phyloP scores from a whole-genome alignment of 1,139 yeast genomes.

The Nakaseomyces sp. region DNA sequence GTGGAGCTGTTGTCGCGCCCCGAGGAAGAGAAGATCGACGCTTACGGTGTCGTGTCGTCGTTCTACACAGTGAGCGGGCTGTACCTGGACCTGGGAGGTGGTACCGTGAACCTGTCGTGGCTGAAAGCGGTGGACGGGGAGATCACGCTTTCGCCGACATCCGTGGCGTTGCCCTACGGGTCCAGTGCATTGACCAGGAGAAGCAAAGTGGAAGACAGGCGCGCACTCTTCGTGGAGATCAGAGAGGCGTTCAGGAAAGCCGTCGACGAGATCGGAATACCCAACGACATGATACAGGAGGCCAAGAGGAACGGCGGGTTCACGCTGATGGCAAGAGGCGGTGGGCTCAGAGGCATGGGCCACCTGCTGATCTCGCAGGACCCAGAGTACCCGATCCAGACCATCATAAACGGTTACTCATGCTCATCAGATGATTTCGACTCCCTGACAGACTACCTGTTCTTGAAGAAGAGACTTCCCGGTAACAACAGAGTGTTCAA shows the following conservation, averaged over 20 bases:
- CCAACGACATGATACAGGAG: slow-evolving; percentile 36
- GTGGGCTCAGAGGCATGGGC: slow-evolving; percentile 59
- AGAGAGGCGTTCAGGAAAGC: slow-evolving; percentile 41
- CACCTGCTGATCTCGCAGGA: slow-evolving; percentile 46
- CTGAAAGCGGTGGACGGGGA: slow-evolving; percentile 46
- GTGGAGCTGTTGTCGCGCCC: slow-evolving; percentile 47
- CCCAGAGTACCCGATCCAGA: slow-evolving; percentile 46
- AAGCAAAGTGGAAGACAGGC: slow-evolving; percentile 39
- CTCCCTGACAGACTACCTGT: slow-evolving; percentile 40
- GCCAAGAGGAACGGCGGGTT: slow-evolving; percentile 48
- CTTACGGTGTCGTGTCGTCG: slow-evolving; percentile 61
- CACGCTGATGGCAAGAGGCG: slow-evolving; percentile 55
- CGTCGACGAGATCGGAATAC: slow-evolving; percentile 39
- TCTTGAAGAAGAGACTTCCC: slow-evolving; percentile 38
- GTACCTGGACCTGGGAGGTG: slow-evolving; percentile 62
- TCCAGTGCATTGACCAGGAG: slow-evolving; percentile 54
- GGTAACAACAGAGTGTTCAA: slow-evolving; percentile 40
- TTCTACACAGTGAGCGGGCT: slow-evolving; percentile 53
- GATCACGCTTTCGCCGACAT: slow-evolving; percentile 43
- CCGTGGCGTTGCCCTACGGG: slow-evolving; percentile 58
- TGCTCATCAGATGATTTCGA: slow-evolving; percentile 44
- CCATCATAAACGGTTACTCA: slow-evolving; percentile 57
- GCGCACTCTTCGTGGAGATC: slow-evolving; percentile 40
- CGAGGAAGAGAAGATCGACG: slow-evolving; percentile 55
- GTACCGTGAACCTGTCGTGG: slow-evolving; percentile 58